phyloP scores from a whole-genome alignment of 176 grass and related monocot genomes.

The Panicum miliaceum region DNA sequence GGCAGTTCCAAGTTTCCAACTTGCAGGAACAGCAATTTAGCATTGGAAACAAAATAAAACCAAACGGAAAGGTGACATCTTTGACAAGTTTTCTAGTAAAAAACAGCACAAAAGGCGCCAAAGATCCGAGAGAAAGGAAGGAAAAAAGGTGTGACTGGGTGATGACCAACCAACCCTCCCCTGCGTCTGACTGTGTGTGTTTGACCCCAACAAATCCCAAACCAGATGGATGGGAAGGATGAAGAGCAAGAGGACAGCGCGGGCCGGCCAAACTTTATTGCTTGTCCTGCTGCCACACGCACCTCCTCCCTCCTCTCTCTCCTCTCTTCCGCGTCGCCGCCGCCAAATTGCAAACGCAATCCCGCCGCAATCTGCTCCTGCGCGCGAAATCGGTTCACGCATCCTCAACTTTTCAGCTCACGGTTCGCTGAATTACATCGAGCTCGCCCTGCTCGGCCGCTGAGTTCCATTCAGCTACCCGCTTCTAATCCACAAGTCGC shows the following conservation, averaged over 20 bases:
- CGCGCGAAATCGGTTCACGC: constrained; percentile 14
- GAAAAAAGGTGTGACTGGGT: not conserved
- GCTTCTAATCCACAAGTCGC: not conserved
- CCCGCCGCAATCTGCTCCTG: constrained; percentile 18
- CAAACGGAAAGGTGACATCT: not conserved
- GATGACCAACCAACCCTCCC: not conserved
- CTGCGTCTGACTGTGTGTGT: not conserved
- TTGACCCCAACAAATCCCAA: constrained; percentile 25
- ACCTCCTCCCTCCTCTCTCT: no score
- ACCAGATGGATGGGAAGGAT: not conserved
- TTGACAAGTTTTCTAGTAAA: not conserved
- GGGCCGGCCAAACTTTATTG: constrained; percentile 31
- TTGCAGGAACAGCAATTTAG: not conserved
- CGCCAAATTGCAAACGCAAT: constrained; percentile 14
- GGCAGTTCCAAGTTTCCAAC: not conserved
- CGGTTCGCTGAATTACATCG: not conserved
- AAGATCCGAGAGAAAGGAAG: not conserved
- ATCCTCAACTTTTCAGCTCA: not conserved
- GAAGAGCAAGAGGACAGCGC: not conserved
- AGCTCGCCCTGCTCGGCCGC: not conserved
- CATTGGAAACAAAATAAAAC: not conserved
- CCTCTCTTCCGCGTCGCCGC: not conserved
- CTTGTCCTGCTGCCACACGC: not conserved
- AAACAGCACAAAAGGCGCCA: constrained; percentile 10
- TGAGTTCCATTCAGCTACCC: not conserved